Base-by-base conservation (phyloP, 2,329 filamentous ascomycete genomes). In the Cadophora sp. region DNA sequence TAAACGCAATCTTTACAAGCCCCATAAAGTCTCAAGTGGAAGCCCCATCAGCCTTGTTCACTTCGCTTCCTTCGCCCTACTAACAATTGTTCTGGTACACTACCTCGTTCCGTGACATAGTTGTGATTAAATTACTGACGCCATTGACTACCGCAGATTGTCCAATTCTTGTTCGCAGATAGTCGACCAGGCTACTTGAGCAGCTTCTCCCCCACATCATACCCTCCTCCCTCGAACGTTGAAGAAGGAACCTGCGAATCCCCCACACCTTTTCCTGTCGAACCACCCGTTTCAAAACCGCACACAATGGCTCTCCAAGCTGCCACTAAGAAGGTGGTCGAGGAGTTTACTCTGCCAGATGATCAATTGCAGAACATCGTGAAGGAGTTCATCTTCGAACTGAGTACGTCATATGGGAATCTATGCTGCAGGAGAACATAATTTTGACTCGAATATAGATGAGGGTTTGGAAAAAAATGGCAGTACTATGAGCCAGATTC, bases 401-500 rank as follows among this genome's bases (percentile, higher is more conserved):
- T 97, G 90, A 84, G 91, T 89, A 75, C 70, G 83, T 85, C 80
- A 41, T 53, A 27, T 33, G 59, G n/a, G 51, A 58, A 27, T 13
- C 13, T 39, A 36, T 65, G 27, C 30, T n/a, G 66, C 73, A 72
- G 71, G 74, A 70, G 51, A 48, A 62, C 20, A 39, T 66, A 24
- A 56, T 60, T 64, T 65, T 73, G 58, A 74, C 68, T 13, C n/a
- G 64, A 14, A 18, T 56, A 36, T 73, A 94, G 92, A 91, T 71
- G 92, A 97, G 83, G 96, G 96, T 33, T 82, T 98, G 72, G 82
- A 87, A 68, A 89, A 90, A 75, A 89, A 94, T 74, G 90, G 90
- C 69, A 90, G 92, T 39, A 94, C 91, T 73, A 81, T 99, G 83
- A 95, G 92, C 81, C 96, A 98, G 82, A 98, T 99, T 76, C 96